Percentiles rank a stretch among this genome's conserved stretches.
phyloP scores from a whole-genome alignment of 2,329 filamentous ascomycete genomes.

The Graphilbum fragrans region DNA sequence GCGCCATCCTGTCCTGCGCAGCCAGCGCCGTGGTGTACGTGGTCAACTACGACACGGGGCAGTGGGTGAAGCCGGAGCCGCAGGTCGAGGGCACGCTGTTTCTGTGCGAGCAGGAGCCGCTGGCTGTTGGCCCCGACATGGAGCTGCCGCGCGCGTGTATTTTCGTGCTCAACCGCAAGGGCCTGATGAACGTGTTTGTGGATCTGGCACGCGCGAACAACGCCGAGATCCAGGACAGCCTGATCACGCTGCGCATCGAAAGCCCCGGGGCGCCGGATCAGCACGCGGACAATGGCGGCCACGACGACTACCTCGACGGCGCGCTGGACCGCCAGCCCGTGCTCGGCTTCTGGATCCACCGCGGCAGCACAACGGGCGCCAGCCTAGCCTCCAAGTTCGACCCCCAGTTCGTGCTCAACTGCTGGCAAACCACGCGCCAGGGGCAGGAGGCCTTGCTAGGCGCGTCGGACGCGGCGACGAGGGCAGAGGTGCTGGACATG shows the following conservation, averaged over 20 bases:
- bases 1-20: slow-evolving; percentile 64
- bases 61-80: slow-evolving; percentile 70
- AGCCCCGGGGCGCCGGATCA: neutral
- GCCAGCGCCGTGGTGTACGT: slow-evolving; percentile 80
- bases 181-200: slow-evolving; percentile 58
- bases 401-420: slow-evolving; percentile 23
- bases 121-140: slow-evolving; percentile 20
- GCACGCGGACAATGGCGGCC: neutral
- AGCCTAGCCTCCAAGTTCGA: slow-evolving; percentile 9
- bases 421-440: slow-evolving; percentile 22
- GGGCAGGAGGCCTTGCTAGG: slow-evolving; percentile 6
- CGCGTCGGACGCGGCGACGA: slow-evolving; percentile 1
- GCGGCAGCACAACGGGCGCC: slow-evolving; percentile 3
- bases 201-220: slow-evolving; percentile 48
- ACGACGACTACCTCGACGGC: neutral
- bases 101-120: slow-evolving; percentile 54
- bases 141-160: slow-evolving; percentile 39
- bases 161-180: slow-evolving; percentile 62
- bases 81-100: slow-evolving; percentile 76
- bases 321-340: slow-evolving; percentile 19
- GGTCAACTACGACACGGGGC: slow-evolving; percentile 50
- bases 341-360: slow-evolving; percentile 44
- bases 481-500: neutral
- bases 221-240: slow-evolving; percentile 48
- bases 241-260: slow-evolving; percentile 17